Percentiles rank a stretch among this genome's conserved stretches.
phyloP scores from a whole-genome alignment of 345 rosid genomes.

The Gossypium bickii region DNA sequence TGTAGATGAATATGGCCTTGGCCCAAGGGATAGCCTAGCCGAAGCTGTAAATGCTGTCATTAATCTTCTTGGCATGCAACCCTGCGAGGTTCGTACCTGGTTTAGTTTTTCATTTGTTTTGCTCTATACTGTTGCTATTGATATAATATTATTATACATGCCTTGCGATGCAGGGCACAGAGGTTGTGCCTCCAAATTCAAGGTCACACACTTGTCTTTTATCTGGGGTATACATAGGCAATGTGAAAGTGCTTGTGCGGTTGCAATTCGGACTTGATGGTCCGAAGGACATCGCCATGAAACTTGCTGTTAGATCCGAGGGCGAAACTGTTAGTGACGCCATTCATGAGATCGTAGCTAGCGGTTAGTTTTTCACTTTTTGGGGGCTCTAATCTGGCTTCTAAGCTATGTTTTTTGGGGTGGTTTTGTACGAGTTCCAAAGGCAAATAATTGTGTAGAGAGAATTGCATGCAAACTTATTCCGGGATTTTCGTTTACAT shows the following conservation, averaged over 20 bases:
- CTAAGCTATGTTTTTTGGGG: neutral
- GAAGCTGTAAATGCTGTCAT: slow-evolving; percentile 88
- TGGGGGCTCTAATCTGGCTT: neutral
- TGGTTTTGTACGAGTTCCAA: slow-evolving; percentile 6
- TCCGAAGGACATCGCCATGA: slow-evolving; percentile 83
- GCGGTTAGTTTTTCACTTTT: slow-evolving; percentile 44
- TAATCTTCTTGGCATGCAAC: slow-evolving; percentile 97
- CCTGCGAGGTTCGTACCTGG: slow-evolving; percentile 68
- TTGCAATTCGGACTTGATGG: slow-evolving; percentile 83
- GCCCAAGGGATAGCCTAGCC: slow-evolving; percentile 78
- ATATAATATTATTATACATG: neutral
- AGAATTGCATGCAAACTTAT: slow-evolving; percentile 4
- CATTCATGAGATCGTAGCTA: slow-evolving; percentile 81
- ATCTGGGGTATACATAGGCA: slow-evolving; percentile 90
- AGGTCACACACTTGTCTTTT: slow-evolving; percentile 89
- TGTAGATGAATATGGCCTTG: slow-evolving; percentile 93
- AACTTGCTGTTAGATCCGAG: slow-evolving; percentile 77
- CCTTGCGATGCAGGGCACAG: slow-evolving; percentile 59
- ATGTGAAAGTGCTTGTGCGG: slow-evolving; percentile 69
- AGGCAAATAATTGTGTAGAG: slow-evolving; percentile 12
- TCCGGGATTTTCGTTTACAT: neutral
- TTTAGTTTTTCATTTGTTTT: neutral
- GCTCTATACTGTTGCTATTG: neutral
- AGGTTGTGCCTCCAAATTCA: slow-evolving; percentile 70
- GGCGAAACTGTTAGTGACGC: slow-evolving; percentile 72